Evolutionary conservation across 441 rosid species (phyloP).

Genomic region (Pelargonium cotyledonis): DNA sequence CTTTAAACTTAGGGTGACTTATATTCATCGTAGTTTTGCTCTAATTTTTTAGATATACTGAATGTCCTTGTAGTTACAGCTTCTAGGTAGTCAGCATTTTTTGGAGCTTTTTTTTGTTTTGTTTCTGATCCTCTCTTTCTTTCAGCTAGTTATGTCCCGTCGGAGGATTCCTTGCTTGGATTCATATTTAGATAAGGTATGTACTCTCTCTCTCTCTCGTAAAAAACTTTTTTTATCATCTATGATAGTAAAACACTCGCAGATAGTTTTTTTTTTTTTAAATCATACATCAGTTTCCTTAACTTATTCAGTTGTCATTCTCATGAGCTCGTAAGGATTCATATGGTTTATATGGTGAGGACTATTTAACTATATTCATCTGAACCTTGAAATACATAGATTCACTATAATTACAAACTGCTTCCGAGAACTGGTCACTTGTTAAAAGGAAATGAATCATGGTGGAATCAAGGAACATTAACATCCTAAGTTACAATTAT

Average conservation of each 20-base stretch:
- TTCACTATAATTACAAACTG: background rate
- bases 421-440: background rate
- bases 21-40: background rate
- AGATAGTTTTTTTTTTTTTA: background rate
- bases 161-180: constrained; percentile 95
- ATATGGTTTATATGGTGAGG: background rate
- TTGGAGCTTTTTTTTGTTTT: background rate
- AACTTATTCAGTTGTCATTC: background rate
- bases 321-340: background rate
- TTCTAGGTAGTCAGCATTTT: background rate
- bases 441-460: background rate
- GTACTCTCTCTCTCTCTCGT: constrained; percentile 7
- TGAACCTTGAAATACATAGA: background rate
- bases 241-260: background rate
- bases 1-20: background rate
- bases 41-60: background rate
- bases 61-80: background rate
- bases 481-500: background rate
- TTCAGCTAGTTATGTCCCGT: constrained; percentile 91
- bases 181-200: constrained; percentile 95
- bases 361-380: background rate
- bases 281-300: background rate
- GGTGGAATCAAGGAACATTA: background rate
- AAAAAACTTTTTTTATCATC: no score
- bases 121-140: constrained; percentile 8